Base-by-base conservation (phyloP, 2,329 filamentous ascomycete species). In the Microdochium trichocladiopsis region DNA sequence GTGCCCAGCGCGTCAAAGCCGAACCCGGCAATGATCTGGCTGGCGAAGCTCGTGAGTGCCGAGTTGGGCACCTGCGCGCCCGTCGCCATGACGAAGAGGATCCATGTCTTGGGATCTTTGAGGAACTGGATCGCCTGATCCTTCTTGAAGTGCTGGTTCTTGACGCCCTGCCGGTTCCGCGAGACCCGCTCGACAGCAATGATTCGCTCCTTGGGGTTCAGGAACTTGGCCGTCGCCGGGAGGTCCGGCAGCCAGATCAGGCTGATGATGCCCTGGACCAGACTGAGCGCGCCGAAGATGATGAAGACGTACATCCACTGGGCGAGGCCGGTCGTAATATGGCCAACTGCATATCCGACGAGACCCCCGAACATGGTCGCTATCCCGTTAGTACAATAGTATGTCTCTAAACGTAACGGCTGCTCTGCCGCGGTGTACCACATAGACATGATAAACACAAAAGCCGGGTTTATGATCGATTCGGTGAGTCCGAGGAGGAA, bases 331-430 rank as follows among this genome's bases (percentile, higher is more conserved):
- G 61, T 25, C 9, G 66, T 73, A 57, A 84, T 84, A 59, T 84
- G 78, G 1, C 81, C 82, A 10, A 84, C 72, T 4, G 77, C 81
- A 56, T 83, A 83, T 1, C 77, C 78, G 10, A 83, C 72, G 1
- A 82, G 63, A 1, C 74, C 79, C n/a, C 81, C 81, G 51, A 84
- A 79, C 75, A 82, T 82, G 12, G 78, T 81, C 2, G 79, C 80
- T 12, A 84, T 70, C 2, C 81, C 81, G 56, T 83, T 83, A 2
- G 76, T 79, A 55, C 75, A 77, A 58, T 82, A 82, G 63, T 78
- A 84, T 1, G 74, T 67, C 49, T 77, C 78, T 6, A 80, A 69
- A 0, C 79, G 73, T 4, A 82, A 63, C 0, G 75, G 74, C 57
- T 79, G 76, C 59, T 79, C 75, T 2, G 66, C 62, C 4, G 63